A percentile compares a stretch with the other conserved stretches of the same genome.
phyloP scores from a whole-genome alignment of 345 rosid species.

The Chamaenerion angustifolium region DNA sequence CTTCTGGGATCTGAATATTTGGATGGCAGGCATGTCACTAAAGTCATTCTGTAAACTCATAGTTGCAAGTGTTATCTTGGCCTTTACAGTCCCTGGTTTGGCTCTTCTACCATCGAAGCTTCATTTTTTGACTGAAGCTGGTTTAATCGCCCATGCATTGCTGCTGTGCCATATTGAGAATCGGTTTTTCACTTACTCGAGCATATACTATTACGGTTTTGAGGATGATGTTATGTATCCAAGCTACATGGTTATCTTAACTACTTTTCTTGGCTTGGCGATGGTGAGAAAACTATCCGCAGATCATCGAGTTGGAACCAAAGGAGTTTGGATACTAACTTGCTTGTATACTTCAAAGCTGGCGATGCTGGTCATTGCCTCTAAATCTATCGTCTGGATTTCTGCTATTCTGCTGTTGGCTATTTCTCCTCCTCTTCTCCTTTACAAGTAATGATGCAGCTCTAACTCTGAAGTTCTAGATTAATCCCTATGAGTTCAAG shows the following conservation, averaged over 20 bases:
- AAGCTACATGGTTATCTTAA: constrained; percentile 90
- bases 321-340: constrained; percentile 86
- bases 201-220: constrained; percentile 72
- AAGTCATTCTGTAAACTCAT: constrained; percentile 85
- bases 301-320: constrained; percentile 64
- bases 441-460: constrained; percentile 49
- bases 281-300: constrained; percentile 62
- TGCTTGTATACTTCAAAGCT: constrained; percentile 88
- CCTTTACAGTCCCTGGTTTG: constrained; percentile 88
- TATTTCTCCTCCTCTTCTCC: constrained; percentile 80
- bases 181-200: constrained; percentile 76
- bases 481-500: no score
- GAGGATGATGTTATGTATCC: constrained; percentile 99
- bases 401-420: constrained; percentile 77
- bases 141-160: constrained; percentile 62
- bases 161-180: constrained; percentile 80
- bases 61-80: constrained; percentile 65
- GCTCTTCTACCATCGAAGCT: constrained; percentile 75
- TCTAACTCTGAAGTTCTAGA: no score
- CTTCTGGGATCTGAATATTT: constrained; percentile 95
- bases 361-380: constrained; percentile 72
- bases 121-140: constrained; percentile 67
- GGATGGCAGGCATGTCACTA: constrained; percentile 98
- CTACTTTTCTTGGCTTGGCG: constrained; percentile 73
- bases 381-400: constrained; percentile 80